Evolutionary conservation across 805 yeast genomes (phyloP), one percentile per base, ranked within the genome.

Genomic region (Cyberlindnera maritima): DNA sequence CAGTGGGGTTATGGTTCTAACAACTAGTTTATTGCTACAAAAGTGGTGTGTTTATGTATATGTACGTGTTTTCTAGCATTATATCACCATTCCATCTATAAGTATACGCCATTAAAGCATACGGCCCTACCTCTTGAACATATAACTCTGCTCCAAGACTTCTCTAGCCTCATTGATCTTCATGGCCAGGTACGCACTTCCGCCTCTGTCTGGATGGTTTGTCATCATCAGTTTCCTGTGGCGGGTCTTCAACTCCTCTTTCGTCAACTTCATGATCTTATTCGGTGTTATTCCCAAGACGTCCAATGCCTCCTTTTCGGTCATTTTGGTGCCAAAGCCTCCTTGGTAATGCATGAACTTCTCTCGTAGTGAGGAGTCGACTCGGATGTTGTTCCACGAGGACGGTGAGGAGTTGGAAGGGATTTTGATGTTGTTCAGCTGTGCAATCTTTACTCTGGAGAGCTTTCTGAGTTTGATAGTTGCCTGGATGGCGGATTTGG

Each of bases 151-250:
- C 56, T 88, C 94, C 57, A 88, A 73, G 38, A 87, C 71, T 44
- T 82, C 91, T 64, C 86, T 90, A 29, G 96, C 96, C 63, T 83
- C 88, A 60, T 89, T 88, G 41, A 89, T 85, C 68, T 88, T 89
- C 65, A 88, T 82, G 21, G 96, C 94, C 52, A 88, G 58, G 54
- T 76, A 85, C 17, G 88, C 81, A 39, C 91, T 83, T 2, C 96
- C 96, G 3, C 96, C 96, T 57, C 85, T 80, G 64, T 88, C 96
- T 1, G 96, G 96, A 62, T 88, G 96, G 64, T 88, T 88, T 12
- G 79, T 69, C 66, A 88, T 70, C 96, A 88, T 89, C 61, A 85
- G 75, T 50, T 69, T 70, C 59, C 96, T 75, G 62, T 89, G 96
- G 47, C 81, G 80, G 50, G 78, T 82, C 64, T 83, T 84, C 55